phyloP scores from a whole-genome alignment of 495 filamentous ascomycete species.

The Tuber borchii region DNA sequence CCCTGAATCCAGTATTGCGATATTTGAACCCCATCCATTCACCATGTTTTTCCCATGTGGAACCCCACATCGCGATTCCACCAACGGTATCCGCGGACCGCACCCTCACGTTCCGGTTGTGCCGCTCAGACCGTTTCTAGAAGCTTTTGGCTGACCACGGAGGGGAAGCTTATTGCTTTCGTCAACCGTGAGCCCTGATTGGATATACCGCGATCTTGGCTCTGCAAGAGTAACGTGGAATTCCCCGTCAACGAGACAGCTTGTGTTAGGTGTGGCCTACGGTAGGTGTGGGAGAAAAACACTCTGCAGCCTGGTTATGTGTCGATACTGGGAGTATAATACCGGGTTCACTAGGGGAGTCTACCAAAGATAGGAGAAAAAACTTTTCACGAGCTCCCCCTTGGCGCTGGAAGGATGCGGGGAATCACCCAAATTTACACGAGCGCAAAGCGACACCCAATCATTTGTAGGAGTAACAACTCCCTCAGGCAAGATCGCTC shows the following conservation, averaged over 20 bases:
- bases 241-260: not conserved
- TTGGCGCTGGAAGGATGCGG: not conserved
- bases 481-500: not conserved
- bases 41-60: not conserved
- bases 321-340: not conserved
- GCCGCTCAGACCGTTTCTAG: slow-evolving; percentile 2
- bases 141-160: not conserved
- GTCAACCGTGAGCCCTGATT: not conserved
- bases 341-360: not conserved
- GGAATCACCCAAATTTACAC: not conserved
- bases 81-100: not conserved
- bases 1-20: not conserved
- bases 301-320: not conserved
- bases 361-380: not conserved
- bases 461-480: not conserved
- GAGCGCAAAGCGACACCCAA: not conserved
- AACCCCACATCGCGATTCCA: slow-evolving; percentile 1
- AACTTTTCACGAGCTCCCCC: not conserved
- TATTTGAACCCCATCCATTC: not conserved
- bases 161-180: not conserved
- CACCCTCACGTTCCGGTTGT: not conserved
- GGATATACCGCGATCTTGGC: not conserved
- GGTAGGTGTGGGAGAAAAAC: not conserved
- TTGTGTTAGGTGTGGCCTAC: not conserved
- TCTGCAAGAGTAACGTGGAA: slow-evolving; percentile 1